Base-by-base conservation (phyloP, 805 yeast species). In the Metschnikowia cerradonensis region DNA sequence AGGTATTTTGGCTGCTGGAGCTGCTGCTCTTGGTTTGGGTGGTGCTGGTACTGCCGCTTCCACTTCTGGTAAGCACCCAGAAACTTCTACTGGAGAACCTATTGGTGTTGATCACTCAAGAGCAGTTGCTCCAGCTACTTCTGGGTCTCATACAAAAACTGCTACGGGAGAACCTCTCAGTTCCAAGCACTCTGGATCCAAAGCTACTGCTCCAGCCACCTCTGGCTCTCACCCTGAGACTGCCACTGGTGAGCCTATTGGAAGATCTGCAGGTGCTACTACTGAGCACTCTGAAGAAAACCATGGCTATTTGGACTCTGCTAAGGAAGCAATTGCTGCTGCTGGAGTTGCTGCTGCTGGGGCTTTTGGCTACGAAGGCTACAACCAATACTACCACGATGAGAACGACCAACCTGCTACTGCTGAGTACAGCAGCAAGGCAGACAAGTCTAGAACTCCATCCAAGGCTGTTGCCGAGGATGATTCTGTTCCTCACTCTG, bases 291-390 rank as follows among this genome's bases (percentile, higher is more conserved):
- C 49, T 10, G 46, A 17, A n/a, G n/a, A 5, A 3, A 42, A 6
- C 14, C 45, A 20, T 6, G 54, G 58, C 2, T 42, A 37, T 38
- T 47, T 55, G 42, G 59, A 45, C 36, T 49, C 59, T 4, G 53
- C 59, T 4, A 55, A 55, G 45, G 51, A 46, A 2, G 57, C 57
- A 14, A 50, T 59, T 37, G 60, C 60, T 3, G 55, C 64, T n/a
- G 60, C 54, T 15, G 63, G 61, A 10, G 63, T 57, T 37, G 56
- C 52, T 6, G 61, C 63, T n/a, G 61, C 63, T 31, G 54, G 57
- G 5, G 59, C 60, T 19, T 53, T 59, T 19, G 63, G 63, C 6
- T 58, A 51, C 45, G 61, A 54, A n/a, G 57, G 53, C 14, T 55
- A 55, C 59, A 51, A 53, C 48, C 47, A 49, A 36, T 53, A 50